These are phyloP conservation scores for Piper betle DNA, from an alignment of 164 flowering plant species.

Conservation along the genomic window DNA sequence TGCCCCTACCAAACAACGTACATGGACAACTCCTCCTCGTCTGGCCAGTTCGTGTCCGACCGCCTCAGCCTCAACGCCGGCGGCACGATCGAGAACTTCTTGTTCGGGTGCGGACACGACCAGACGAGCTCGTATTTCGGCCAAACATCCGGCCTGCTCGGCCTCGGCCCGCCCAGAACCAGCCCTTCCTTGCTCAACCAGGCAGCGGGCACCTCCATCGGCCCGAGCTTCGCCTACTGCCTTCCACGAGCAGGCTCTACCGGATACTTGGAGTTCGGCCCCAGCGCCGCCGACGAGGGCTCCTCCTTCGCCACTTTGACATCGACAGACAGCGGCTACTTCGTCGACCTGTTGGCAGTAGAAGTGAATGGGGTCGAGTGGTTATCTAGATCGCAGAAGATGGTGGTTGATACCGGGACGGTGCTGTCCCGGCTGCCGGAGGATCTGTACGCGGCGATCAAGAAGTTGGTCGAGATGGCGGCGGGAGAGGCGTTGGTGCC, in stretches of 20 bases:
- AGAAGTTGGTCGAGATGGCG: background rate
- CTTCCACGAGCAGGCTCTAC: background rate
- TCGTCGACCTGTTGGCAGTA: slow-evolving; percentile 13
- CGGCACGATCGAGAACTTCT: background rate
- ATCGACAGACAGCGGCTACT: slow-evolving; percentile 12
- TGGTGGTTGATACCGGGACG: background rate
- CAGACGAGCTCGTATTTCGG: background rate
- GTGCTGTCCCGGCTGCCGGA: slow-evolving; percentile 1
- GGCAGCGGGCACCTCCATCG: background rate
- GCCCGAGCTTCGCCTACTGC: slow-evolving; percentile 4
- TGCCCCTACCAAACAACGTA: slow-evolving; percentile 1
- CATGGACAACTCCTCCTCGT: background rate
- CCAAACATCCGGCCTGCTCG: background rate
- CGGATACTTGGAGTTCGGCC: slow-evolving; percentile 1
- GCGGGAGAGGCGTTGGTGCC: too few relatives aligned
- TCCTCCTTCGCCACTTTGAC: slow-evolving; percentile 2
- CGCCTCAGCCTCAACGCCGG: background rate
- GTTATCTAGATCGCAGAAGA: too few relatives aligned
- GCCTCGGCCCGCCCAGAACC: background rate
- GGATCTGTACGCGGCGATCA: background rate
- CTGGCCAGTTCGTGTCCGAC: background rate
- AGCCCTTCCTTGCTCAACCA: background rate
- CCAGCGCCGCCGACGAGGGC: background rate
- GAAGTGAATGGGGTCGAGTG: slow-evolving; percentile 15
- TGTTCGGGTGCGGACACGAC: slow-evolving; percentile 5